Evolutionary conservation across 2,329 filamentous ascomycete genomes (phyloP), one percentile per base, ranked within the genome.

Genomic region (Trichophyton simii): DNA sequence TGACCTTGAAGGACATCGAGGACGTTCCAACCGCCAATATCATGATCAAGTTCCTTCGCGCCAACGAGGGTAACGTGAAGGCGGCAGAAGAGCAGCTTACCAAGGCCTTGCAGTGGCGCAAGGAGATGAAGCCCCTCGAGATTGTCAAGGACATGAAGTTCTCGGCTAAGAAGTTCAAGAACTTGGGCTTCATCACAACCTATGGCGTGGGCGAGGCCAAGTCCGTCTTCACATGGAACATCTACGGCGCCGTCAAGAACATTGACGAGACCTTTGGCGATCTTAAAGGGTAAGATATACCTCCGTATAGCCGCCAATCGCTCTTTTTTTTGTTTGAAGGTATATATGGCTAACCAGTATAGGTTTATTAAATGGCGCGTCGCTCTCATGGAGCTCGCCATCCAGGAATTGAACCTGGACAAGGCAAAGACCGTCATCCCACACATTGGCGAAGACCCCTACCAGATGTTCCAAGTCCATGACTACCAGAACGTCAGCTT

Each of bases 291-390:
- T 95, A 77, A 72, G 87, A 58, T 25, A 42, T 8, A 15, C 34
- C 34, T 38, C 3, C 9, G 11, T 38, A 31, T 38, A 13, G 13
- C 34, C 8, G 34, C 9, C 9, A 13, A 13, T 13, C 11, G 18
- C 18, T 18, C 18, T 18, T 38, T 3, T 36, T 11, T 13, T 3
- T 11, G n/a, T 9, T 38, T 38, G 5, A 6, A 31, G 28, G 34
- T 38, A 38, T 38, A 38, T 9, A 38, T 31, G 18, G 18, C 22
- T 44, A 58, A 44, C n/a, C 25, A 60, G 6, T 28, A 55, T 44
- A 95, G 90, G 58, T 96, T 96, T 77, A 82, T 96, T 69, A 83
- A 85, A 66, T 96, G 91, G 91, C 87, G 92, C 62, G 86, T 91
- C 50, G 89, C 88, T 11, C 82, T 96, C 61, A 95, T 96, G 91